phyloP scores from a whole-genome alignment of 805 yeast species.

The Ogataea polymorpha region DNA sequence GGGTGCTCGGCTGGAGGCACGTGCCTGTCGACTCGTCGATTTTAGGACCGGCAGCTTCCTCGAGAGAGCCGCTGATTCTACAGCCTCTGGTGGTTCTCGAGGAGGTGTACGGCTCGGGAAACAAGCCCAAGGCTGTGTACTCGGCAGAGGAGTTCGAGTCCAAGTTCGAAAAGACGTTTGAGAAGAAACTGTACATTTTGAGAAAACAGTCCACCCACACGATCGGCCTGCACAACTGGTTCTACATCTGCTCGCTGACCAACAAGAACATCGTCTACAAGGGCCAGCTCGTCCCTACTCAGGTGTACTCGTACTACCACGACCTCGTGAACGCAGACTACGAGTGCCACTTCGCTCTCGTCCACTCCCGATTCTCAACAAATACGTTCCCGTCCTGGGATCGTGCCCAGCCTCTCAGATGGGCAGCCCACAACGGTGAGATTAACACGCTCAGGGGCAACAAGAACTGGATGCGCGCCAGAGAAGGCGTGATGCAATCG shows the following conservation, averaged over 20 bases:
- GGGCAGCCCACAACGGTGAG: slow-evolving; percentile 99
- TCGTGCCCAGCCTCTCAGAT: slow-evolving; percentile 95
- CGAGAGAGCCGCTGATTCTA: slow-evolving; percentile 85
- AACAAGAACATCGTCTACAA: slow-evolving; percentile 90
- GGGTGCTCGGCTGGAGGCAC: slow-evolving; percentile 89
- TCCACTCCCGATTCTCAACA: slow-evolving; percentile 95
- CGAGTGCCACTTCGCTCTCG: slow-evolving; percentile 93
- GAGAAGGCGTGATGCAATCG: slow-evolving; percentile 95
- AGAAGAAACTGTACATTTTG: slow-evolving; percentile 77
- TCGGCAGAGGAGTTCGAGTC: slow-evolving; percentile 53
- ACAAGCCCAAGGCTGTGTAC: slow-evolving; percentile 32
- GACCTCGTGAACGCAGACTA: slow-evolving; percentile 88
- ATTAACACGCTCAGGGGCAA: slow-evolving; percentile 96
- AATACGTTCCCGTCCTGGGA: slow-evolving; percentile 99
- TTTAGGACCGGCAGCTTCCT: slow-evolving; percentile 89
- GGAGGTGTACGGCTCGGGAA: slow-evolving; percentile 42
- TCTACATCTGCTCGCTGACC: slow-evolving; percentile 90
- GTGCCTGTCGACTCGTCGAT: slow-evolving; percentile 95
- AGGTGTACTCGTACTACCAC: slow-evolving; percentile 91
- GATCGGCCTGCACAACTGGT: slow-evolving; percentile 95
- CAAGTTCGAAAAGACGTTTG: slow-evolving; percentile 62
- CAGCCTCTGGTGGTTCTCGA: slow-evolving; percentile 88
- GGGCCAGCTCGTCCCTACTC: slow-evolving; percentile 96
- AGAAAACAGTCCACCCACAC: slow-evolving; percentile 88
- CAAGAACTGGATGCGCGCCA: slow-evolving; percentile 98